These are phyloP conservation scores for Coemansia sp. DNA, from an alignment of 192 early-diverging fungal genomes.

Conservation along the genomic window DNA sequence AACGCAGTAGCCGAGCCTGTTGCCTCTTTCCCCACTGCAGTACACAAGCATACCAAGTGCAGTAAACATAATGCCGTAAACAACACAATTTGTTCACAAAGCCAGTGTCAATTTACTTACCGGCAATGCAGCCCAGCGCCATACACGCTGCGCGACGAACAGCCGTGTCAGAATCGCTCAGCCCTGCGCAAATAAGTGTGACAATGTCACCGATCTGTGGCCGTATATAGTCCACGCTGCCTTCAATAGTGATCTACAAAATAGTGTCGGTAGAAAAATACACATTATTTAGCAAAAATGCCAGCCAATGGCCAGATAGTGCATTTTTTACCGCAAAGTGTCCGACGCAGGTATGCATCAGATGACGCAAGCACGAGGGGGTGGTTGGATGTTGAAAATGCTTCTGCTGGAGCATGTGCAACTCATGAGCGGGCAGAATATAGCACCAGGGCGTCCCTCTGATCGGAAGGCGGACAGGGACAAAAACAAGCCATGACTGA, in stretches of 20 bases:
- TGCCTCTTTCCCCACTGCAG: conserved; percentile 1
- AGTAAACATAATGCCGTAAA: conserved; percentile 9
- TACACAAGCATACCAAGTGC: neutral
- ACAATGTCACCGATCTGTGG: conserved; percentile 78
- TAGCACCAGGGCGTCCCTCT: neutral
- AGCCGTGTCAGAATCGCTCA: conserved; percentile 74
- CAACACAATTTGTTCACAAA: too few species aligned
- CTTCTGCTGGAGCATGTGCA: neutral
- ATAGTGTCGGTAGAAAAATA: neutral
- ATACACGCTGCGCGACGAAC: conserved; percentile 88
- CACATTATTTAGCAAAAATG: neutral
- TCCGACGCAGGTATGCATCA: conserved; percentile 4
- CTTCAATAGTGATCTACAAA: conserved; percentile 70
- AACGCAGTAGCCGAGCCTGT: neutral
- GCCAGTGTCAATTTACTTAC: conserved; percentile 18
- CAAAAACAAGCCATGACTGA: conserved; percentile 2
- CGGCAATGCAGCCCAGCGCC: conserved; percentile 76
- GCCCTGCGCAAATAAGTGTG: conserved; percentile 69
- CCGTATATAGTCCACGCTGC: conserved; percentile 82
- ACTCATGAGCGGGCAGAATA: conserved; percentile 6
- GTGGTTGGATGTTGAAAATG: conserved; percentile 1
- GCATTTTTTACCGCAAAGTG: neutral
- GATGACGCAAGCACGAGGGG: neutral
- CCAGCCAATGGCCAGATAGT: neutral
- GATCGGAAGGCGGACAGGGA: neutral